Evolutionary conservation across 176 grass and related monocot species (phyloP).

Genomic region (Aechmea fasciata): DNA sequence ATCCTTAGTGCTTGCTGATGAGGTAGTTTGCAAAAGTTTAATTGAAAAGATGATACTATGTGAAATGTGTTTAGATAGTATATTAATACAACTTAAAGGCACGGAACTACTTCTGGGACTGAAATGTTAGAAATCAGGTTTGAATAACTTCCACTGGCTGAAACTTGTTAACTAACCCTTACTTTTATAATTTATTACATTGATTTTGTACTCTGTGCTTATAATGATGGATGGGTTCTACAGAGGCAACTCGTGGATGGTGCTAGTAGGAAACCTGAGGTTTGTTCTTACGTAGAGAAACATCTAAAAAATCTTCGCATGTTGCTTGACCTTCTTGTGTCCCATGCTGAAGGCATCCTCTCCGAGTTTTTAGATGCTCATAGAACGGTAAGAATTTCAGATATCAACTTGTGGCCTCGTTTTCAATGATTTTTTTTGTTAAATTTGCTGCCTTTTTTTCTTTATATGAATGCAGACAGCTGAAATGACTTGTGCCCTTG

Average conservation of each 20-base stretch:
- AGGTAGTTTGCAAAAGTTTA: no score
- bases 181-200: background rate
- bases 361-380: conserved; percentile 76
- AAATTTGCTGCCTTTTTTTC: background rate
- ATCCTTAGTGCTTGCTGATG: no score
- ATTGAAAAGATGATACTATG: no score
- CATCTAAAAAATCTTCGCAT: conserved; percentile 53
- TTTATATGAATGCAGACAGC: conserved; percentile 49
- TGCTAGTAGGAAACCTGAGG: conserved; percentile 44
- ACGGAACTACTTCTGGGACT: no score
- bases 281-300: conserved; percentile 35
- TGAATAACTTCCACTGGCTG: no score
- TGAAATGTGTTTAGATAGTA: no score
- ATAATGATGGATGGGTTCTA: conserved; percentile 7
- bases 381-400: conserved; percentile 36
- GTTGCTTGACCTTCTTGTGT: conserved; percentile 42
- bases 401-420: background rate
- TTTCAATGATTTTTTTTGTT: conserved; percentile 8
- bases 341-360: conserved; percentile 68
- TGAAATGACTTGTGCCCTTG: conserved; percentile 75
- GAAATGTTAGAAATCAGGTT: no score
- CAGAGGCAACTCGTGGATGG: conserved; percentile 21
- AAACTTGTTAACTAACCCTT: background rate
- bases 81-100: no score
- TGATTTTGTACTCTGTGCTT: background rate